These are phyloP conservation scores for Sistotremastrum suecicum DNA, from an alignment of 768 basidiomycete species.

Conservation along the genomic window DNA sequence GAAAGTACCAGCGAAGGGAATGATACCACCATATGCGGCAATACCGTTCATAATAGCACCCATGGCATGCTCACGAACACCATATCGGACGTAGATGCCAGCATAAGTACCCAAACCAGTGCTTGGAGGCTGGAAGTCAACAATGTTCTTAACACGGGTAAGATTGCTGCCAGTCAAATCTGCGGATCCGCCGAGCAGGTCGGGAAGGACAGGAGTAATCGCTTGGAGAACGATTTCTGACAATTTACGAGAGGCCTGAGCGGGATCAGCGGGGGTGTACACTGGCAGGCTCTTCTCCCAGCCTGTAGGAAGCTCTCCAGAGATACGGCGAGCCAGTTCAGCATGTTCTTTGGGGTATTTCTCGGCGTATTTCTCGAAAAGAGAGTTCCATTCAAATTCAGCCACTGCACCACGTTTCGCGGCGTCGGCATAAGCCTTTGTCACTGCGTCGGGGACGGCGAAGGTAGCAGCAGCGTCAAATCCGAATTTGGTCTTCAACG, in stretches of 20 bases:
- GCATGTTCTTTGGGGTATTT: constrained; percentile 76
- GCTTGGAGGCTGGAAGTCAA: constrained; percentile 86
- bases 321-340: constrained; percentile 74
- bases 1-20: constrained; percentile 90
- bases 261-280: constrained; percentile 71
- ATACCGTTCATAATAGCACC: constrained; percentile 90
- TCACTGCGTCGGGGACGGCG: constrained; percentile 59
- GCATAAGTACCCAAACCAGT: constrained; percentile 73
- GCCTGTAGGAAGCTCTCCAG: constrained; percentile 66
- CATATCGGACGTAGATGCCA: constrained; percentile 88
- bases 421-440: constrained; percentile 50
- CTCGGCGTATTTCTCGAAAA: constrained; percentile 53
- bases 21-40: constrained; percentile 77
- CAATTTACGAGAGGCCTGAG: constrained; percentile 84
- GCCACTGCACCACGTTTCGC: constrained; percentile 60
- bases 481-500: constrained; percentile 73
- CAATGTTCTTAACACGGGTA: constrained; percentile 70
- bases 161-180: constrained; percentile 89
- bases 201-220: constrained; percentile 62
- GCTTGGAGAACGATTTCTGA: constrained; percentile 81
- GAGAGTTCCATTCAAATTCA: constrained; percentile 60
- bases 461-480: constrained; percentile 71
- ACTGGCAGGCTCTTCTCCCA: constrained; percentile 82
- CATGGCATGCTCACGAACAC: constrained; percentile 97
- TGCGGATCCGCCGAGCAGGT: constrained; percentile 79